These are phyloP conservation scores for Linnemannia zychae DNA, from an alignment of 192 early-diverging fungal species.

Conservation along the genomic window DNA sequence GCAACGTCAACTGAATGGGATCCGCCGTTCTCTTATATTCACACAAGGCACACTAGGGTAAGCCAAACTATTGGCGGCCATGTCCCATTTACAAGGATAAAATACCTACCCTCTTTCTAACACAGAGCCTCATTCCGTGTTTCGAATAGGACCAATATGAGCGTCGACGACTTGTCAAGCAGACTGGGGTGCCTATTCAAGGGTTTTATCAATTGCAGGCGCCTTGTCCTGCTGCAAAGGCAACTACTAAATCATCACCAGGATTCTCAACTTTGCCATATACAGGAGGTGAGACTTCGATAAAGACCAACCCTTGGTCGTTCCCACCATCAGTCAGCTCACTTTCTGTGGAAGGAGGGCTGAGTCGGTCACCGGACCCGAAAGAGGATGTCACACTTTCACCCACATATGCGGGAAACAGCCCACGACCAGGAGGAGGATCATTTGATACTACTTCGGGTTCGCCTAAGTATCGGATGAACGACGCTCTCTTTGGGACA, in stretches of 20 bases:
- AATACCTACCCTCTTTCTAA: background rate
- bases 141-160: conserved; percentile 16
- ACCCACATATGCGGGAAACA: conserved; percentile 1
- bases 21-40: background rate
- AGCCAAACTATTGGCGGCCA: background rate
- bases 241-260: background rate
- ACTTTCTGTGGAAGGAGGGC: conserved; percentile 11
- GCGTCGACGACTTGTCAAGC: conserved; percentile 21
- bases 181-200: conserved; percentile 20
- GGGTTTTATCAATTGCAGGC: conserved; percentile 8
- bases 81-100: no score
- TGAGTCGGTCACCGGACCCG: conserved; percentile 6
- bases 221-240: background rate
- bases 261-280: background rate
- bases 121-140: background rate
- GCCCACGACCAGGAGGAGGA: conserved; percentile 8
- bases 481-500: conserved; percentile 5
- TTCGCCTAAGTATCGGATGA: background rate
- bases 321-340: conserved; percentile 27
- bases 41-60: background rate
- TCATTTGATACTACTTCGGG: background rate
- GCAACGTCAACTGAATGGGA: background rate
- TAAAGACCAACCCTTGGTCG: conserved; percentile 20
- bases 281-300: background rate
- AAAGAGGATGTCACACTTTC: conserved; percentile 17